These are phyloP conservation scores for Jackrogersella minutella DNA, from an alignment of 495 filamentous ascomycete genomes.

Conservation along the genomic window DNA sequence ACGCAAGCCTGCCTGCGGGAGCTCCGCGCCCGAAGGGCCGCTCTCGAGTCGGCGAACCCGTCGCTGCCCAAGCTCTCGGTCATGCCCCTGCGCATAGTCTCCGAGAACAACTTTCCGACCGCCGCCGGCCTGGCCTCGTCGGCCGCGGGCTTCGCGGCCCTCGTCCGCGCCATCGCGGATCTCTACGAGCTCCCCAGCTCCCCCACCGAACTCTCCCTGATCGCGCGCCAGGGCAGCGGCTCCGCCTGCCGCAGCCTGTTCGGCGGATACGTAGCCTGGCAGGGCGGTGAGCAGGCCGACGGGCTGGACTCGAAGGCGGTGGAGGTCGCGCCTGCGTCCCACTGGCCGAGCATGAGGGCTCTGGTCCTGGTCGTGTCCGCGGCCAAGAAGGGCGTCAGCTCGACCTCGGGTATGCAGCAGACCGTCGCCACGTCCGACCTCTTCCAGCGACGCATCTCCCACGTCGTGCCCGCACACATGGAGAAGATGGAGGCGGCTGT, in stretches of 20 bases:
- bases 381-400: conserved; percentile 92
- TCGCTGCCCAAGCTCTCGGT: conserved; percentile 79
- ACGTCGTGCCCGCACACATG: conserved; percentile 86
- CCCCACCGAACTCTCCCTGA: conserved; percentile 80
- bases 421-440: conserved; percentile 87
- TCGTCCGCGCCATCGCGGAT: conserved; percentile 91
- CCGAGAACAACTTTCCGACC: conserved; percentile 98
- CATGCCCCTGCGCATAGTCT: conserved; percentile 80
- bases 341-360: conserved; percentile 96
- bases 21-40: conserved; percentile 76
- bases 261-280: conserved; percentile 96
- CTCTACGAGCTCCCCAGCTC: conserved; percentile 84
- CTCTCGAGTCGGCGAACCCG: conserved; percentile 73
- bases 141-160: conserved; percentile 92
- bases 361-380: conserved; percentile 88
- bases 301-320: conserved; percentile 86
- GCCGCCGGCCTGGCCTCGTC: conserved; percentile 94
- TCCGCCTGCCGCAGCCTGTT: conserved; percentile 92
- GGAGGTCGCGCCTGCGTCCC: conserved; percentile 80
- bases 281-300: conserved; percentile 73
- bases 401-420: conserved; percentile 94
- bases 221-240: conserved; percentile 94
- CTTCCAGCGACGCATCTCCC: conserved; percentile 73
- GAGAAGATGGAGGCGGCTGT: conserved; percentile 86
- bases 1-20: conserved; percentile 90